Evolutionary conservation across 2,329 filamentous ascomycete species (phyloP), one percentile per base, ranked within the genome.

Genomic region (Penicillium sp.): DNA sequence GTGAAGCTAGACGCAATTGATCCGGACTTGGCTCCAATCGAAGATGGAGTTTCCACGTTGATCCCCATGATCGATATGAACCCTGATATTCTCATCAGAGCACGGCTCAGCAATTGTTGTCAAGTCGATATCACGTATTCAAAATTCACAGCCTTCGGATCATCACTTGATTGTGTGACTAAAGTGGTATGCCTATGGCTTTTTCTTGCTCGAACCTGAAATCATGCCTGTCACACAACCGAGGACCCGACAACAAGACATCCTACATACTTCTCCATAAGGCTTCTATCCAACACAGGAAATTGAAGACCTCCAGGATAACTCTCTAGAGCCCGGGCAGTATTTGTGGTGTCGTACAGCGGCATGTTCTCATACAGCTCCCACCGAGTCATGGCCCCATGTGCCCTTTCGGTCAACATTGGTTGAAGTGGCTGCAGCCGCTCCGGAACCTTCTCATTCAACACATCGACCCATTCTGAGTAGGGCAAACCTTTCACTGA

Each of bases 141-240:
- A 18, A 2, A 18, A 18, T 2, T 18, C 18, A 18, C 18, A 18
- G 18, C 18, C 18, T 18, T 18, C 18, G 18, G 18, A 18, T 18
- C 18, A 18, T 18, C 18, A 18, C 18, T 18, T 18, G 18, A 18
- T 18, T 16, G 14, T 39, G n/a, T 18, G 6, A 39, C 16, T 39
- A n/a, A 11, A 16, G 11, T 14, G 5, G n/a, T 18, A 14, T 34
- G 11, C 1, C 32, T 34, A 10, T 34, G 32, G 14, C 16, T 16
- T 7, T 18, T 39, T 7, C 14, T 39, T 39, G 5, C 16, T 16
- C 5, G 36, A 39, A 39, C 2, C 16, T 85, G 86, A 0, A 86
- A 75, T 84, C 84, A 86, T 21, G 38, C 4, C 5, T 40, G n/a
- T 40, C 18, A 40, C 38, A 21, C 38, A 40, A 11, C 7, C 5